Percentiles rank a stretch among this genome's conserved stretches.
Evolutionary conservation across 139 green algal species (phyloP).

Genomic region (Astrephomene gubernaculifera): DNA sequence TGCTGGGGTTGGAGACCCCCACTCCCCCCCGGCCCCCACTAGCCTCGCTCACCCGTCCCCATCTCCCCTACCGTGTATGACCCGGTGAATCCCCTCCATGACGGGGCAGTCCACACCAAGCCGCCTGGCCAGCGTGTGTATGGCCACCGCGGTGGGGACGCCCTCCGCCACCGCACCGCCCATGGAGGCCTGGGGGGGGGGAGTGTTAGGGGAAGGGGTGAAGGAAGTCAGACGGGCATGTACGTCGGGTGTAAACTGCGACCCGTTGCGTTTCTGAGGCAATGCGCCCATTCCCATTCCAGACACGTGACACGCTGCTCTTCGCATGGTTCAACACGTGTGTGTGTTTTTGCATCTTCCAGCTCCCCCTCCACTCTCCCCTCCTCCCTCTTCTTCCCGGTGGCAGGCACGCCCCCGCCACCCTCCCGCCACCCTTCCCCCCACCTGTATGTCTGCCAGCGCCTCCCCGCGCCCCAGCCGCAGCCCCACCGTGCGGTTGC

Average conservation of each 20-base stretch:
- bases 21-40: too few relatives aligned
- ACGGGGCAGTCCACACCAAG: conserved; percentile 81
- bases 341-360: too few relatives aligned
- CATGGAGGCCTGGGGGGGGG: conserved; percentile 54
- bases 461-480: conserved; percentile 87
- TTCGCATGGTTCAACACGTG: too few relatives aligned
- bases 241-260: not conserved
- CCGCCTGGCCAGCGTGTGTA: conserved; percentile 67
- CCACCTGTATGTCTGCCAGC: conserved; percentile 85
- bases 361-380: too few relatives aligned
- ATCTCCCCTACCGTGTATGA: conserved; percentile 59
- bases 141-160: conserved; percentile 77
- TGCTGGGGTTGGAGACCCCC: too few relatives aligned
- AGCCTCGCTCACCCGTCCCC: too few relatives aligned
- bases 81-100: conserved; percentile 86
- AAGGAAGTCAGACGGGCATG: not conserved
- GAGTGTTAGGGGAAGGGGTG: not conserved
- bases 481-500: conserved; percentile 90
- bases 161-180: conserved; percentile 83
- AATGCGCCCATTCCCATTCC: too few relatives aligned
- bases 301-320: too few relatives aligned
- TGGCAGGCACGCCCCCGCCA: too few relatives aligned
- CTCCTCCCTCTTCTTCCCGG: not conserved
- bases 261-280: too few relatives aligned
- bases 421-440: too few relatives aligned